A percentile compares a stretch with the other conserved stretches of the same genome.
Conservation (phyloP, 2,329 filamentous ascomycete genomes). For the Aspergillus uvarum region DNA sequence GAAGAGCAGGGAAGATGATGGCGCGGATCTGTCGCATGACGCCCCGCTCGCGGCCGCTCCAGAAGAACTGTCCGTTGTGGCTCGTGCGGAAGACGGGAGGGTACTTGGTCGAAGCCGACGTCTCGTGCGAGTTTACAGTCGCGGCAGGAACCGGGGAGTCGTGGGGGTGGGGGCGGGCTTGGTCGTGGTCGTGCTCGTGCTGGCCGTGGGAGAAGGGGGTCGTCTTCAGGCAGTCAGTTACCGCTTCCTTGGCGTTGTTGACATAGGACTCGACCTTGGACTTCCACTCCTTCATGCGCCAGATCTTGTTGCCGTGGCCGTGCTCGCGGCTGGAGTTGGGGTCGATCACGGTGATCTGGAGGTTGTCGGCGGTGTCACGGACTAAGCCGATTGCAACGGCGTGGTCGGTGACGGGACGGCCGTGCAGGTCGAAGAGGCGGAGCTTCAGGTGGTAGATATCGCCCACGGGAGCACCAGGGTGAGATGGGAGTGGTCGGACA, state of each 20-base stretch:
- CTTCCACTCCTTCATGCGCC: conserved; percentile 28
- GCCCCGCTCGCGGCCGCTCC: conserved; percentile 19
- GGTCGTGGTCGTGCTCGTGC: background rate
- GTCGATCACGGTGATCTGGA: conserved; percentile 30
- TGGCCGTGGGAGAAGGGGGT: background rate
- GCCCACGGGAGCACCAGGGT: conserved; percentile 14
- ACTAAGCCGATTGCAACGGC: conserved; percentile 32
- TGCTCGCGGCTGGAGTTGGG: conserved; percentile 17
- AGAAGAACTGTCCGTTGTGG: conserved; percentile 22
- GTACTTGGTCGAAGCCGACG: background rate
- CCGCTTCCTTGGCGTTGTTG: conserved; percentile 12
- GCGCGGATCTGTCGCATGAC: conserved; percentile 34
- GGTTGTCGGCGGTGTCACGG: conserved; percentile 22
- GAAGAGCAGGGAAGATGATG: conserved; percentile 40
- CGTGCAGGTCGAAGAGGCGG: conserved; percentile 25
- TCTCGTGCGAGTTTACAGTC: background rate
- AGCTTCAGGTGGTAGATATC: conserved; percentile 26
- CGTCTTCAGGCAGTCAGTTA: conserved; percentile 9
- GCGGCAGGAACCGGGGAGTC: background rate
- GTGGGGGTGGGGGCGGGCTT: background rate
- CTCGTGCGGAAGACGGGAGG: conserved; percentile 12
- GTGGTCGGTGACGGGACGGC: conserved; percentile 27
- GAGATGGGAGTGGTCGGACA: conserved; percentile 22
- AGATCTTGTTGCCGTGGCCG: conserved; percentile 6
- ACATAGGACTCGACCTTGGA: conserved; percentile 23